Evolutionary conservation across 2,329 filamentous ascomycete species (phyloP).

Genomic region (Colletotrichum shisoi): DNA sequence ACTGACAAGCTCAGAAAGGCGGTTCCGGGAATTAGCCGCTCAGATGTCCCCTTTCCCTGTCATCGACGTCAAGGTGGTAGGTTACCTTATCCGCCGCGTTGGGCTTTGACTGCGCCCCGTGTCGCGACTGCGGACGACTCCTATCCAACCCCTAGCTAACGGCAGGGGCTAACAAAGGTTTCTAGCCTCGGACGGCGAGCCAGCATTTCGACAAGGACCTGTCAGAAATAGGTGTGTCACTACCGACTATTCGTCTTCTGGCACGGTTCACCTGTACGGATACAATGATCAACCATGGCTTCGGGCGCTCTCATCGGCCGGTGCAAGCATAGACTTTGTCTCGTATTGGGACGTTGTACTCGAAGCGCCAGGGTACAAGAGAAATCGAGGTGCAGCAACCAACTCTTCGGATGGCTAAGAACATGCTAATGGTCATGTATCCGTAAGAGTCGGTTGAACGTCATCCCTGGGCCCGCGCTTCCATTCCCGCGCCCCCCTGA

Average conservation of each 20-base stretch:
- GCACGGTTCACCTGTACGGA: no score
- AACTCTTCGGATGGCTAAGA: no score
- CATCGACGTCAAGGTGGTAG: background rate
- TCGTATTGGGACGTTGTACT: conserved; percentile 1
- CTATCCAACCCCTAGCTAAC: conserved; percentile 20
- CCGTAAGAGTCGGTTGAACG: background rate
- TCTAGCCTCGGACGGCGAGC: background rate
- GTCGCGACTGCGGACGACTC: conserved; percentile 15
- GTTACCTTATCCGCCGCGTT: conserved; percentile 1
- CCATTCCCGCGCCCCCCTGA: conserved; percentile 12
- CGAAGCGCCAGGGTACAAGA: background rate
- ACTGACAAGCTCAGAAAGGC: background rate
- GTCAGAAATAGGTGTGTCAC: conserved; percentile 17
- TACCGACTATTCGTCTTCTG: no score
- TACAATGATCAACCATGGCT: background rate
- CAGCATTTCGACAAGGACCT: conserved; percentile 12
- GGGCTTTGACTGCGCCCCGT: conserved; percentile 29
- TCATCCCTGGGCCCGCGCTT: conserved; percentile 24
- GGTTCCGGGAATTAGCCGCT: background rate
- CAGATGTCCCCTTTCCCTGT: background rate
- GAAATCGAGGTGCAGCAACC: background rate
- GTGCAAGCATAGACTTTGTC: background rate
- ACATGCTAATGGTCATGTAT: background rate
- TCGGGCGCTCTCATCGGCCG: conserved; percentile 4
- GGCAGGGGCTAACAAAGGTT: conserved; percentile 7